Evolutionary conservation across 2,329 filamentous ascomycete species (phyloP), one percentile per base, ranked within the genome.

Genomic region (Cladorrhinum sp.): DNA sequence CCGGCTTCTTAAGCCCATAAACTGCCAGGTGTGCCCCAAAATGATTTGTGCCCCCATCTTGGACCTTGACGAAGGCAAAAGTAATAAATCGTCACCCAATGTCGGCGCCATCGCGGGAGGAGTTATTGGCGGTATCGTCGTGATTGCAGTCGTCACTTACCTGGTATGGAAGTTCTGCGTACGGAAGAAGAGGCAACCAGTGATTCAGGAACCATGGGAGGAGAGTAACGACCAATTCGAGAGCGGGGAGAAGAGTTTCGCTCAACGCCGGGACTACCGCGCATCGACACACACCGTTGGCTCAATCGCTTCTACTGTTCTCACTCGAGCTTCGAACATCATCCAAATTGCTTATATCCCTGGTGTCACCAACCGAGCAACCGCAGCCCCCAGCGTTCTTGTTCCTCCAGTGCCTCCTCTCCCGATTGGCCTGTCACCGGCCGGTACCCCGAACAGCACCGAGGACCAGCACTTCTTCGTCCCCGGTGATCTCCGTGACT

Each of bases 311-410:
- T 97, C 93, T 9, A 98, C 93, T 24, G 92, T 98, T 61, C 84
- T 97, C 62, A 98, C 95, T 18, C 88, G 95, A 64, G 95, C 95
- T 53, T 98, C 95, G 70, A 99, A 99, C 79, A 93, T 99, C 73
- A 99, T 99, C 70, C 95, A 98, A 77, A 99, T 99, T 76, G 95
- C 95, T 59, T 99, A 98, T 75, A 98, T 99, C 66, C 95, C 95
- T 13, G 95, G 95, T 62, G 93, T 98, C 69, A 97, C 92, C 62
- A 97, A 97, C 77, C 86, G 93, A 67, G 92, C 93, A 12, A 87
- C 88, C 7, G 90, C 91, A 4, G 88, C 89, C n/a, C 93, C 92
- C 0, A 91, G 91, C 2, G 87, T 92, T 20, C 83, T 93, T 55
- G 90, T 96, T 3, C 92, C 93, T n/a, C 93, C 93, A 0, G 93